Percentiles rank a stretch among this genome's conserved stretches.
These are phyloP conservation scores for Elaeis guineensis DNA, from an alignment of 176 grass and related monocot genomes.

Conservation along the genomic window DNA sequence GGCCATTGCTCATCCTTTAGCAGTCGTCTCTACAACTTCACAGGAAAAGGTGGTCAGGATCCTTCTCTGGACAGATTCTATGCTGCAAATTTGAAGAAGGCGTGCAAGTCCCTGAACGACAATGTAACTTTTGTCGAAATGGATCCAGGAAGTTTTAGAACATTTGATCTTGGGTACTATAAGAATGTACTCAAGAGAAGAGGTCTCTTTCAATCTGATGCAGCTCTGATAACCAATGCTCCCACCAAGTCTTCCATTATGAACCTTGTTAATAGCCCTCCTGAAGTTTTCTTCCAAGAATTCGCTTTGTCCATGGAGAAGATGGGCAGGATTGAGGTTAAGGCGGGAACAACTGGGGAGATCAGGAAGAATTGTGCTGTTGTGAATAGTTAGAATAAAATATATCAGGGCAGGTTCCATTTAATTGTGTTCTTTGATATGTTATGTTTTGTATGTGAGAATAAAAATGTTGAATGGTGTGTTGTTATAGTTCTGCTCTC, in stretches of 20 bases:
- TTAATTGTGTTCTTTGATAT: no score
- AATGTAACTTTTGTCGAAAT: slow-evolving; percentile 75
- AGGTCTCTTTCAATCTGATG: slow-evolving; percentile 80
- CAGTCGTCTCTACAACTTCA: slow-evolving; percentile 75
- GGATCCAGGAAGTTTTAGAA: slow-evolving; percentile 80
- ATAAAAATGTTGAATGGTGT: no score
- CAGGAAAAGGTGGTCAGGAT: slow-evolving; percentile 46
- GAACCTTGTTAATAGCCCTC: slow-evolving; percentile 14
- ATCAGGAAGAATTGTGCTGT: slow-evolving; percentile 66
- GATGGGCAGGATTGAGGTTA: slow-evolving; percentile 50
- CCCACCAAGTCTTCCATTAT: slow-evolving; percentile 27
- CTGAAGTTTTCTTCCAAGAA: slow-evolving; percentile 45
- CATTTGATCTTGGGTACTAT: slow-evolving; percentile 81
- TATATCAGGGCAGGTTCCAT: not conserved
- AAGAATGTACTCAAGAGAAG: slow-evolving; percentile 44
- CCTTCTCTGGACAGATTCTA: slow-evolving; percentile 52
- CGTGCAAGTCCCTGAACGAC: slow-evolving; percentile 37
- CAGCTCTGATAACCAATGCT: slow-evolving; percentile 42
- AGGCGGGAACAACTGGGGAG: slow-evolving; percentile 53
- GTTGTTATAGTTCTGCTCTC: no score
- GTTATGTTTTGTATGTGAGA: no score
- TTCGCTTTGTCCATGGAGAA: slow-evolving; percentile 67
- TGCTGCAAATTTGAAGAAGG: slow-evolving; percentile 49
- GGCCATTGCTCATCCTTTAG: slow-evolving; percentile 48
- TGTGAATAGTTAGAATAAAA: slow-evolving; percentile 20